Conservation (phyloP, 1,139 yeast species). For the Scheffersomyces parashehatae region DNA sequence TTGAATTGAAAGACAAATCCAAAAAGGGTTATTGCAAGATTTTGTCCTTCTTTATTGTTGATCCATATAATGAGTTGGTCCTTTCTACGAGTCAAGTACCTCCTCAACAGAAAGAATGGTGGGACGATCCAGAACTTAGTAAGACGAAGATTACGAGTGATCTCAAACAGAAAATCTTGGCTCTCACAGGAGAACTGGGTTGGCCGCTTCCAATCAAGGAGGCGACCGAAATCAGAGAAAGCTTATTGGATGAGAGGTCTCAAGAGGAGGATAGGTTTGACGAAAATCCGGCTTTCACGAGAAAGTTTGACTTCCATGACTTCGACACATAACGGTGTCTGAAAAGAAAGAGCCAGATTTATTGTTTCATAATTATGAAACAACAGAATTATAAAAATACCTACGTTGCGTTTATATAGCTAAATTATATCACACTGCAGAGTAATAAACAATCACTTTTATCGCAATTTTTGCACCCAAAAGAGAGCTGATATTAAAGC, state of each 20-base stretch:
- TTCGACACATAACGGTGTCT: neutral
- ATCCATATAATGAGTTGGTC: slow-evolving; percentile 32
- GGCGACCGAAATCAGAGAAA: slow-evolving; percentile 1
- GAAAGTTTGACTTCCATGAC: neutral
- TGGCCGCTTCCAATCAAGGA: neutral
- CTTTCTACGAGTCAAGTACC: slow-evolving; percentile 34
- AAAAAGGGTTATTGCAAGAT: slow-evolving; percentile 39
- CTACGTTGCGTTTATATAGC: no score
- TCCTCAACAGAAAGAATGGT: slow-evolving; percentile 39
- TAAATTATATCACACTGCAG: neutral
- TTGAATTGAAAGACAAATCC: slow-evolving; percentile 31
- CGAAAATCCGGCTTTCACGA: neutral
- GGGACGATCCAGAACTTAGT: slow-evolving; percentile 14
- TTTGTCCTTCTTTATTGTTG: slow-evolving; percentile 37
- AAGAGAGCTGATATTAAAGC: no score
- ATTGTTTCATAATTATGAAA: no score
- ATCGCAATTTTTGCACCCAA: neutral
- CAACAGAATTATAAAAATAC: no score
- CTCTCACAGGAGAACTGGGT: neutral
- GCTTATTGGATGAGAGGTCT: neutral
- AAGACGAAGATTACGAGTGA: slow-evolving; percentile 7
- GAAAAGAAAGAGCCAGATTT: no score
- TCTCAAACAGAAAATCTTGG: slow-evolving; percentile 4
- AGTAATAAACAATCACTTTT: neutral
- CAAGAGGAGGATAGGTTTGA: neutral